Base-by-base conservation (phyloP, 2,329 filamentous ascomycete species). In the Seiridium cupressi region DNA sequence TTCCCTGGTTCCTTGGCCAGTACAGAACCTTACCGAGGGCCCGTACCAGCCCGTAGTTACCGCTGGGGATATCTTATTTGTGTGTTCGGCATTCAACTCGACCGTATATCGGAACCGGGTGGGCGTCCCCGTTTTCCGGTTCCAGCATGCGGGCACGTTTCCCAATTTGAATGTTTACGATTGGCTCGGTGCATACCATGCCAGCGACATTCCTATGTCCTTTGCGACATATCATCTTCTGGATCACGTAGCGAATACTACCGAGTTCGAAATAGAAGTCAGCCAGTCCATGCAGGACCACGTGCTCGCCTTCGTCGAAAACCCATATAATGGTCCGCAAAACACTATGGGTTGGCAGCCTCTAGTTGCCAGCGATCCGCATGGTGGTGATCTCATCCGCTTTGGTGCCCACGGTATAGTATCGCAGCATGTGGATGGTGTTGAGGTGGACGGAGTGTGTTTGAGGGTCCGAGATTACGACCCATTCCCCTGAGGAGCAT, bases 161-260 rank as follows among this genome's bases (percentile, higher is more conserved):
- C 66, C 74, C 26, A 79, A 80, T 60, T 71, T 79, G 55, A 70
- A 72, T 11, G 73, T 73, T 0, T 66, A 67, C 34, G 60, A 67
- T 2, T 80, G 76, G 75, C 68, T 79, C 49, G 77, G 77, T 5
- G 77, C 76, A 1, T 80, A 76, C 56, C 78, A 80, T 60, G 70
- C 68, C 46, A 67, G 68, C 5, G 76, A 79, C 54, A 64, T 76
- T 31, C 72, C 74, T 10, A 61, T 78, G 64, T 61, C 74, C 34
- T 76, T 78, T 63, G 76, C 75, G 2, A 77, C 76, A 1, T 74
- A 76, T 58, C 55, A 58, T 3, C 60, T 68, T 13, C 56, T 68
- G 49, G 65, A 66, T 35, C 59, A 63, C 51, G 61, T 69, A 1
- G 66, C 64, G 7, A 60, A 61, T n/a, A 63, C 66, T n/a, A 69